These are phyloP conservation scores for Dioszegia aurantiaca DNA, from an alignment of 768 basidiomycete genomes.

Conservation along the genomic window DNA sequence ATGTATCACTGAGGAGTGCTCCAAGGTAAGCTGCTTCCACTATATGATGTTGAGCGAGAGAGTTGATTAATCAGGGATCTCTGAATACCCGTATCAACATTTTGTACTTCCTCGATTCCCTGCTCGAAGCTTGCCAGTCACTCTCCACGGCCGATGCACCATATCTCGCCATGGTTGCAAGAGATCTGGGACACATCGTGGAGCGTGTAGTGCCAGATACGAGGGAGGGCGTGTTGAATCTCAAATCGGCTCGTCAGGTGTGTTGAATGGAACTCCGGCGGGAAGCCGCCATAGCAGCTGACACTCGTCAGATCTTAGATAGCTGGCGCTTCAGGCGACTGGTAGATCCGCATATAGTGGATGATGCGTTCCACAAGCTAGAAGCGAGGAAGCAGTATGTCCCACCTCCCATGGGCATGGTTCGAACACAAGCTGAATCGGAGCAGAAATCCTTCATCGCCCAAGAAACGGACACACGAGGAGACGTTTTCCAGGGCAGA, in stretches of 20 bases:
- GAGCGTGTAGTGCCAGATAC: conserved; percentile 83
- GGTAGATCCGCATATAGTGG: conserved; percentile 72
- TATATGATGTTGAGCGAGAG: neutral
- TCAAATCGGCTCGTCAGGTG: conserved; percentile 83
- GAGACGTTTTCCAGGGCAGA: conserved; percentile 62
- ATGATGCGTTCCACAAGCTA: conserved; percentile 61
- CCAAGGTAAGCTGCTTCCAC: conserved; percentile 61
- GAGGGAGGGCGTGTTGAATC: conserved; percentile 80
- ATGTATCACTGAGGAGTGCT: conserved; percentile 83
- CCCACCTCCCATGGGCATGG: neutral
- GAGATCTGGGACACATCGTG: conserved; percentile 75
- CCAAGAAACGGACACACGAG: conserved; percentile 33
- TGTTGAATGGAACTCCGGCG: conserved; percentile 24
- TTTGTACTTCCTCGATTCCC: conserved; percentile 81
- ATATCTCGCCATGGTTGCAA: conserved; percentile 72
- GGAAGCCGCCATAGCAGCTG: neutral
- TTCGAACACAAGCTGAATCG: neutral
- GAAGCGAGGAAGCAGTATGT: conserved; percentile 39
- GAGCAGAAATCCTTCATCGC: conserved; percentile 15
- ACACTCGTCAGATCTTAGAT: conserved; percentile 70
- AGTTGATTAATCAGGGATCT: conserved; percentile 60
- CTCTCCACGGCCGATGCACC: conserved; percentile 54
- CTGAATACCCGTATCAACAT: conserved; percentile 91
- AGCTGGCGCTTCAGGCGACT: conserved; percentile 83
- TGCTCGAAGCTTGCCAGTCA: conserved; percentile 53